These are phyloP conservation scores for Gardenia jasminoides DNA, from an alignment of 257 asterid species.

Conservation along the genomic window DNA sequence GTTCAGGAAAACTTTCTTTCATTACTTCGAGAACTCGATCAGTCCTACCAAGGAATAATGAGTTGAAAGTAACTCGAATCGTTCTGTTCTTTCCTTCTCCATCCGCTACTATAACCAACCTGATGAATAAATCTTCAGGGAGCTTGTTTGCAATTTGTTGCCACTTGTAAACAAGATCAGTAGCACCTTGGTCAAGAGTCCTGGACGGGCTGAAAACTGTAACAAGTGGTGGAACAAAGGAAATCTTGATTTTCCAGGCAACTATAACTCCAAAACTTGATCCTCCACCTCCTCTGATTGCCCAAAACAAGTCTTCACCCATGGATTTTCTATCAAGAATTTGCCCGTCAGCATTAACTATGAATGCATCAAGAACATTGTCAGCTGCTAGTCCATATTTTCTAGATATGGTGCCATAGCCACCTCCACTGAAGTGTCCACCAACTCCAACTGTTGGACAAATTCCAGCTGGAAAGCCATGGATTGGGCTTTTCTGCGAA, in stretches of 20 bases:
- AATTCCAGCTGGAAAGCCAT: conserved; percentile 48
- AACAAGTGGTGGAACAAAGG: conserved; percentile 44
- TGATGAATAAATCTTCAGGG: conserved; percentile 43
- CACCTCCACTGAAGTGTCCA: conserved; percentile 54
- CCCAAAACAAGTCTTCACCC: conserved; percentile 41
- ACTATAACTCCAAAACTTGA: conserved; percentile 51
- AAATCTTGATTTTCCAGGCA: conserved; percentile 46
- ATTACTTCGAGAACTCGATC: conserved; percentile 2
- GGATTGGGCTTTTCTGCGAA: conserved; percentile 23
- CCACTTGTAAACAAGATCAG: conserved; percentile 40
- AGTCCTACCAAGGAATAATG: conserved; percentile 8
- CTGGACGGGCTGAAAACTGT: conserved; percentile 40
- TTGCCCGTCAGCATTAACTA: conserved; percentile 29
- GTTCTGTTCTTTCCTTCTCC: neutral
- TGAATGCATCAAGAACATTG: conserved; percentile 39
- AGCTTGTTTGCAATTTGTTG: conserved; percentile 33
- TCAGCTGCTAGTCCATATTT: conserved; percentile 58
- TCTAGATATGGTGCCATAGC: conserved; percentile 45
- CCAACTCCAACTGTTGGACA: conserved; percentile 56
- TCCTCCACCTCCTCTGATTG: conserved; percentile 61
- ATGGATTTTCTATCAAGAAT: conserved; percentile 33
- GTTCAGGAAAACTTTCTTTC: conserved; percentile 33
- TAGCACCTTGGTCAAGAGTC: conserved; percentile 26
- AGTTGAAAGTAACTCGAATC: conserved; percentile 6
- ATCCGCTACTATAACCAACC: conserved; percentile 32